Evolutionary conservation across 768 basidiomycete species (phyloP).

Genomic region (Hypholoma fasciculare): DNA sequence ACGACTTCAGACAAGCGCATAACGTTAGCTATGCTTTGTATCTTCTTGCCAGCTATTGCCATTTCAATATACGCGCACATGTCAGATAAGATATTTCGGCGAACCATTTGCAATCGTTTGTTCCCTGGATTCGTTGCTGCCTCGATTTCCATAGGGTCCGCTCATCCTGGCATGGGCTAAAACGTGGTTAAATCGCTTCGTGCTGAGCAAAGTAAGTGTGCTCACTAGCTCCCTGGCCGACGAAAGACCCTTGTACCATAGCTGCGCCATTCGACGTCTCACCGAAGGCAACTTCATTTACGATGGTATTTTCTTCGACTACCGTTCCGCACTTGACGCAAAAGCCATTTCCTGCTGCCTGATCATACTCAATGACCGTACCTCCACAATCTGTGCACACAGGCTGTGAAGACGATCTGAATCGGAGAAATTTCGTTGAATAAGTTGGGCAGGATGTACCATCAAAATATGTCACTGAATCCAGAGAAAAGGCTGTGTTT

Average conservation of each 20-base stretch:
- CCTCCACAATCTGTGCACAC: slow-evolving; percentile 79
- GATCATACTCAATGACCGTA: slow-evolving; percentile 83
- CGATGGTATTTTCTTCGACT: slow-evolving; percentile 90
- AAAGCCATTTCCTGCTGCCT: slow-evolving; percentile 82
- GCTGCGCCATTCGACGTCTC: slow-evolving; percentile 91
- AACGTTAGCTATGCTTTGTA: slow-evolving; percentile 78
- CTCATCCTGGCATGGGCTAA: slow-evolving; percentile 81
- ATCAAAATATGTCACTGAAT: too few species aligned
- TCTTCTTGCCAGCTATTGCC: slow-evolving; percentile 71
- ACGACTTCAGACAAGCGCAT: slow-evolving; percentile 81
- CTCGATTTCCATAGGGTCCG: slow-evolving; percentile 80
- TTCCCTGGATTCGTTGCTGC: slow-evolving; percentile 80
- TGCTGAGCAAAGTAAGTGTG: slow-evolving; percentile 15
- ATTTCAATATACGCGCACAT: slow-evolving; percentile 3
- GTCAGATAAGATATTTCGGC: slow-evolving; percentile 20
- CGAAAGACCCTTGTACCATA: slow-evolving; percentile 93
- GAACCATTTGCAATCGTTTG: slow-evolving; percentile 89
- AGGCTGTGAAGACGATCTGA: slow-evolving; percentile 35
- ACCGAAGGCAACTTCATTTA: slow-evolving; percentile 94
- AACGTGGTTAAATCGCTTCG: not conserved
- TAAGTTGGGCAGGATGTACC: too few species aligned
- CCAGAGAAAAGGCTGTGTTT: too few species aligned
- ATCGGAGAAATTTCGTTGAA: too few species aligned
- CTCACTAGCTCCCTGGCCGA: slow-evolving; percentile 89
- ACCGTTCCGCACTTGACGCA: slow-evolving; percentile 88